Evolutionary conservation across 1,139 yeast genomes (phyloP), one percentile per base, ranked within the genome.

Genomic region (Tardiomyces digboiensis): DNA sequence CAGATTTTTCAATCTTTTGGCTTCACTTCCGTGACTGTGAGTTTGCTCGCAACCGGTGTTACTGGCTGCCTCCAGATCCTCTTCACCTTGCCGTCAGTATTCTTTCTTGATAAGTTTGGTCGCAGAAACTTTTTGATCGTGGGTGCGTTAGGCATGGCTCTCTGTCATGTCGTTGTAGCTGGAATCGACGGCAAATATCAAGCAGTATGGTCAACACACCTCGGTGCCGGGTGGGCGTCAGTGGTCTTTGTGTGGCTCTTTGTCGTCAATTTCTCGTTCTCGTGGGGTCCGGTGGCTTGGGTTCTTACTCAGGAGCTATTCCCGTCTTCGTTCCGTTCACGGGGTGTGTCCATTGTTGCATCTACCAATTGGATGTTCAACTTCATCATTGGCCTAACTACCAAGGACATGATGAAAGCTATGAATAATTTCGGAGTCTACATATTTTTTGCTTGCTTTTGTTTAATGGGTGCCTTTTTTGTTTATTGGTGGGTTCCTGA

Each of bases 231-330:
- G 6, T 23, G 44, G 65, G 82, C 82, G 2, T 74, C 85, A 58
- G 64, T 81, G 49, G 65, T 78, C 45, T 94, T 94, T 54, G 80
- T 86, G 47, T 86, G 85, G 60, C 61, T 86, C 38, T 86, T 76
- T 64, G 68, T 87, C 0, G 74, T 78, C 39, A 82, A 82, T 51
- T 86, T 86, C 64, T 83, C 93, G 0, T 79, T 85, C 2, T 91
- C 94, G 49, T 87, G 83, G 66, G 95, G 95, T 40, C 95, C 94
- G n/a, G 94, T 86, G 42, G 95, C 95, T 7, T 86, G 86, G 68
- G 83, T 93, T 1, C 84, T 85, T 59, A 81, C 93, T 29, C 94
- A 95, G 16, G 94, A 86, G 63, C 85, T 84, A 50, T 86, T 85
- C 71, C 91, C 93, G 46, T 71, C 86, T 53, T 84, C 84, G 56